These are phyloP conservation scores for Penicillium paradoxum DNA, from an alignment of 495 filamentous ascomycete genomes.

Conservation along the genomic window DNA sequence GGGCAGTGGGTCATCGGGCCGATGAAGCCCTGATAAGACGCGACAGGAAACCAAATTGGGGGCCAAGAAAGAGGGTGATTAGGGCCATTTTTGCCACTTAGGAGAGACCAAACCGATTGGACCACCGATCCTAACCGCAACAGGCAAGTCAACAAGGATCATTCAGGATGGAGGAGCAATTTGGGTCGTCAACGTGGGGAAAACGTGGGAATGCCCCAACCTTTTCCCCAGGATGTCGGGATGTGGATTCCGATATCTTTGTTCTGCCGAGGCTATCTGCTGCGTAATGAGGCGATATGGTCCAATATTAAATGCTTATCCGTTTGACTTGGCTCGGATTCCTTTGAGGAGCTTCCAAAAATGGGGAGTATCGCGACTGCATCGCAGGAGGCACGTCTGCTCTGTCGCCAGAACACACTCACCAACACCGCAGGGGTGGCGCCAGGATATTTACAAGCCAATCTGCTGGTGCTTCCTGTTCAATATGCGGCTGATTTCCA, in stretches of 20 bases:
- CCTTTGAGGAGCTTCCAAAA: too few relatives aligned
- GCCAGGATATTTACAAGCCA: slow-evolving; percentile 51
- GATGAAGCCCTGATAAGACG: slow-evolving; percentile 9
- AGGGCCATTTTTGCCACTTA: neutral
- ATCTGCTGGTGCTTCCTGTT: slow-evolving; percentile 50
- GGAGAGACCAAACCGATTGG: neutral
- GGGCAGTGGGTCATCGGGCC: slow-evolving; percentile 12
- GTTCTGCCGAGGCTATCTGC: neutral
- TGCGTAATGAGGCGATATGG: too few relatives aligned
- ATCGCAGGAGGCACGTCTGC: slow-evolving; percentile 36
- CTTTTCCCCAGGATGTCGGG: slow-evolving; percentile 19
- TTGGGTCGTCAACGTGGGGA: neutral
- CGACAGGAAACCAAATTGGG: neutral
- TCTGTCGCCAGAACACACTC: slow-evolving; percentile 35
- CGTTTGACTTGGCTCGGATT: too few relatives aligned
- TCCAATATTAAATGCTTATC: too few relatives aligned
- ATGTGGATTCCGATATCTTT: slow-evolving; percentile 20
- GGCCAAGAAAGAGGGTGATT: neutral
- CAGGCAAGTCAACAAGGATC: neutral
- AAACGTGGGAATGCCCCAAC: neutral
- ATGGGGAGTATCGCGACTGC: slow-evolving; percentile 5
- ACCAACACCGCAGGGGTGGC: slow-evolving; percentile 48
- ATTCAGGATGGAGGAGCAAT: neutral
- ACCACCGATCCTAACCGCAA: neutral
- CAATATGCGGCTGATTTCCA: slow-evolving; percentile 49